These are phyloP conservation scores for Arabidopsis suecica DNA, from an alignment of 345 rosid species.

Conservation along the genomic window DNA sequence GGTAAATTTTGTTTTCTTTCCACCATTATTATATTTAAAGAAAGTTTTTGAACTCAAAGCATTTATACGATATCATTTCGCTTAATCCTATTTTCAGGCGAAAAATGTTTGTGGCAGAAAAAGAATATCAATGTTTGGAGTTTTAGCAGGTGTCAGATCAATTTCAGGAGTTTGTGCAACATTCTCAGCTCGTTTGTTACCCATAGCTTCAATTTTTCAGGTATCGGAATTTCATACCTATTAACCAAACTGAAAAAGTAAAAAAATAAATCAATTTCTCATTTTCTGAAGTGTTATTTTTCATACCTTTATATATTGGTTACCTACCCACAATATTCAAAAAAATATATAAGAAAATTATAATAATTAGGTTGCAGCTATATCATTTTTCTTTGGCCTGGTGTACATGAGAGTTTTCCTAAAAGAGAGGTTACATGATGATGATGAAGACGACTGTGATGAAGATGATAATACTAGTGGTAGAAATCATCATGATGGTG, in stretches of 20 bases:
- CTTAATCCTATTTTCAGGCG: slow-evolving; percentile 55
- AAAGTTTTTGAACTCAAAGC: too few relatives aligned
- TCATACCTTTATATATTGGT: too few relatives aligned
- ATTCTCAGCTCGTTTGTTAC: slow-evolving; percentile 73
- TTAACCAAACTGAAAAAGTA: too few relatives aligned
- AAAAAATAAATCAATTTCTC: too few relatives aligned
- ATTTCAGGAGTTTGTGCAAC: slow-evolving; percentile 63
- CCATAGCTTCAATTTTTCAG: slow-evolving; percentile 64
- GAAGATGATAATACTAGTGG: neutral
- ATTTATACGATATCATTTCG: neutral
- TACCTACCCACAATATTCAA: too few relatives aligned
- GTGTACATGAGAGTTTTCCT: slow-evolving; percentile 87
- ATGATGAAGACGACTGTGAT: slow-evolving; percentile 11
- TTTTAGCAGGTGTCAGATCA: slow-evolving; percentile 59
- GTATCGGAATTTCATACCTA: slow-evolving; percentile 38
- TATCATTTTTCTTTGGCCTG: slow-evolving; percentile 53
- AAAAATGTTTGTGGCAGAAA: slow-evolving; percentile 52
- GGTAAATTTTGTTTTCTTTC: slow-evolving; percentile 48
- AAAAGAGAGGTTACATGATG: slow-evolving; percentile 50
- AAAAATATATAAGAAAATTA: too few relatives aligned
- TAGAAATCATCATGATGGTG: neutral
- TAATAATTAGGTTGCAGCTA: slow-evolving; percentile 59
- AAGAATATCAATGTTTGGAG: slow-evolving; percentile 68
- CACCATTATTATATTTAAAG: neutral
- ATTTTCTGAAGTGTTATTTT: neutral